Percentiles rank a stretch among this genome's conserved stretches.
These are phyloP conservation scores for Pythium myriotylum DNA, from an alignment of 352 stramenopile species.

Conservation along the genomic window DNA sequence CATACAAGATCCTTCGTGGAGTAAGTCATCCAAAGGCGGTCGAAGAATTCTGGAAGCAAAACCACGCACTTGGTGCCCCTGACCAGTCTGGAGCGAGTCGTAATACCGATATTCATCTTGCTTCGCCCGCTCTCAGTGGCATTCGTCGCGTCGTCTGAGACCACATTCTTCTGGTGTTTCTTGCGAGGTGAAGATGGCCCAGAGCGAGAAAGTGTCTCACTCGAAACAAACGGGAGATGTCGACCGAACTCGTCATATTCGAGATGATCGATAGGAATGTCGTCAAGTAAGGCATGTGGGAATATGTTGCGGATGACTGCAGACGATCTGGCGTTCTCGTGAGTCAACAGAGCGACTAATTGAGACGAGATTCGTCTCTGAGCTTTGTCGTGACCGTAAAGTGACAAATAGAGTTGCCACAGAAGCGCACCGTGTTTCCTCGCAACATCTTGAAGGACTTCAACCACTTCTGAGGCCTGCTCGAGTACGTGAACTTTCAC, in stretches of 20 bases:
- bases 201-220: conserved; percentile 39
- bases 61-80: conserved; percentile 79
- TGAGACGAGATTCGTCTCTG: conserved; percentile 87
- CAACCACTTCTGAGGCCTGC: conserved; percentile 83
- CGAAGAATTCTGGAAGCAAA: conserved; percentile 86
- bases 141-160: conserved; percentile 58
- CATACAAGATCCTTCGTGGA: conserved; percentile 84
- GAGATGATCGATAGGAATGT: conserved; percentile 68
- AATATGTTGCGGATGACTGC: conserved; percentile 86
- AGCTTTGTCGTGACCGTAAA: conserved; percentile 83
- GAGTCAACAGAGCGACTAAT: conserved; percentile 80
- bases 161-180: conserved; percentile 33
- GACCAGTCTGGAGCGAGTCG: conserved; percentile 75
- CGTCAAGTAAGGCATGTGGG: conserved; percentile 77
- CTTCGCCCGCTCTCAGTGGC: conserved; percentile 67
- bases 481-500: conserved; percentile 88
- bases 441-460: conserved; percentile 86
- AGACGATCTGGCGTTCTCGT: conserved; percentile 85
- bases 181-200: conserved; percentile 44
- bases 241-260: conserved; percentile 88
- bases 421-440: conserved; percentile 81
- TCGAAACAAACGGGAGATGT: conserved; percentile 48
- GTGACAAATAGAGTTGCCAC: conserved; percentile 84
- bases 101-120: conserved; percentile 76
- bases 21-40: conserved; percentile 73